Evolutionary conservation across 345 rosid species (phyloP).

Genomic region (Aquilaria sinensis): DNA sequence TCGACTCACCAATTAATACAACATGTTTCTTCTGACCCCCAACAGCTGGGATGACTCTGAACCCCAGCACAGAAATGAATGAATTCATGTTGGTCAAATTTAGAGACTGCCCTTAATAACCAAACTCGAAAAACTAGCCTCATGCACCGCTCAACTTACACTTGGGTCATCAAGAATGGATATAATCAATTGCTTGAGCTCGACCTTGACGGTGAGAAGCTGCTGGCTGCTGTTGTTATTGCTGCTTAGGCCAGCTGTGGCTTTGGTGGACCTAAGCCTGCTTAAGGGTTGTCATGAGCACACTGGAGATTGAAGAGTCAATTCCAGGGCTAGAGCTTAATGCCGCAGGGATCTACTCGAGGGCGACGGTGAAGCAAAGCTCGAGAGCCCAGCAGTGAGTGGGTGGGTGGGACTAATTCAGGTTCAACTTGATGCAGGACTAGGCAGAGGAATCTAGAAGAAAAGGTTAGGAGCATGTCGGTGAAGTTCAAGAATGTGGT

Average conservation of each 20-base stretch:
- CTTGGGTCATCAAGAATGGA: conserved; percentile 98
- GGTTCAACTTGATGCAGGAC: conserved; percentile 96
- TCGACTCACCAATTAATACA: conserved; percentile 80
- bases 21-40: conserved; percentile 74
- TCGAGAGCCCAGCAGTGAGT: conserved; percentile 97
- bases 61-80: conserved; percentile 54
- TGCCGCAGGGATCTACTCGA: conserved; percentile 77
- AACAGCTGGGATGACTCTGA: conserved; percentile 32
- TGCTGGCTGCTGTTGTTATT: conserved; percentile 56
- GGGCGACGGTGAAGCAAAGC: conserved; percentile 97
- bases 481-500: conserved; percentile 96
- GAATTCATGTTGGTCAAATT: conserved; percentile 31
- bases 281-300: conserved; percentile 91
- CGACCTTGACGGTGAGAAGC: conserved; percentile 88
- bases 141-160: conserved; percentile 96
- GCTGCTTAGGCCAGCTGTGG: conserved; percentile 96
- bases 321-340: conserved; percentile 33
- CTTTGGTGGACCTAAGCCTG: conserved; percentile 98
- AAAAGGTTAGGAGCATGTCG: conserved; percentile 64
- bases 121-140: conserved; percentile 95
- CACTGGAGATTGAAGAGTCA: conserved; percentile 92
- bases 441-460: conserved; percentile 85
- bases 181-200: conserved; percentile 92
- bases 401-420: conserved; percentile 98
- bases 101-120: conserved; percentile 84